Conservation (phyloP, 1,139 yeast species). For the Candida frijolesensis region DNA sequence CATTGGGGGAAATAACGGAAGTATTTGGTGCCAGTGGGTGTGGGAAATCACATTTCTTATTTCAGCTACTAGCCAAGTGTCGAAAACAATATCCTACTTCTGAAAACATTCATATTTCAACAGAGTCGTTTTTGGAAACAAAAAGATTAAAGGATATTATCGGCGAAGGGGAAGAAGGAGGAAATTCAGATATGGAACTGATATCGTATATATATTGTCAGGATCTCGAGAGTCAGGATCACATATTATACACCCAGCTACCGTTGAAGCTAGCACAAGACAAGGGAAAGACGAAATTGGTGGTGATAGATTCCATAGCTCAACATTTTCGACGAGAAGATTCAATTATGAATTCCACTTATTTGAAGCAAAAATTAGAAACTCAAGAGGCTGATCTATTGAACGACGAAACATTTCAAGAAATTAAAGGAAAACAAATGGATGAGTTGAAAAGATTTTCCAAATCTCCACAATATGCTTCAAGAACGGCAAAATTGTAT, state of each 20-base stretch:
- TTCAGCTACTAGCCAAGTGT: conserved; percentile 51
- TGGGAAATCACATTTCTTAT: conserved; percentile 78
- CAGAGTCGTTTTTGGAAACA: conserved; percentile 76
- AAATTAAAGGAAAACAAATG: conserved; percentile 29
- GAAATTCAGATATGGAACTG: conserved; percentile 34
- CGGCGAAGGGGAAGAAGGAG: conserved; percentile 14
- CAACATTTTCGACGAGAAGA: conserved; percentile 78
- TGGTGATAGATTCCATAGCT: conserved; percentile 82
- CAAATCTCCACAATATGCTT: conserved; percentile 29
- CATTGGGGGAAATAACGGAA: conserved; percentile 70
- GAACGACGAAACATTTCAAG: conserved; percentile 19
- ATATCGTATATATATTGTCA: conserved; percentile 65
- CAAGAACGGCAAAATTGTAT: conserved; percentile 36
- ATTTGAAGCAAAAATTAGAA: conserved; percentile 25
- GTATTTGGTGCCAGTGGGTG: conserved; percentile 82
- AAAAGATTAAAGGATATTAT: conserved; percentile 47
- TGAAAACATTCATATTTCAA: conserved; percentile 59
- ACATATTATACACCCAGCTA: conserved; percentile 68
- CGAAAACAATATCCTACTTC: conserved; percentile 31
- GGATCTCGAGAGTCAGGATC: conserved; percentile 75
- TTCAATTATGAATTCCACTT: conserved; percentile 32
- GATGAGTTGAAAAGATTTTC: conserved; percentile 30
- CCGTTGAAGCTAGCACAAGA: conserved; percentile 55
- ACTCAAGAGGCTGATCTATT: conserved; percentile 25
- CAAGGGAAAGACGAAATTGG: conserved; percentile 45